Evolutionary conservation across 208 protist genomes (phyloP).

Genomic region (Naegleria lovaniensis): DNA sequence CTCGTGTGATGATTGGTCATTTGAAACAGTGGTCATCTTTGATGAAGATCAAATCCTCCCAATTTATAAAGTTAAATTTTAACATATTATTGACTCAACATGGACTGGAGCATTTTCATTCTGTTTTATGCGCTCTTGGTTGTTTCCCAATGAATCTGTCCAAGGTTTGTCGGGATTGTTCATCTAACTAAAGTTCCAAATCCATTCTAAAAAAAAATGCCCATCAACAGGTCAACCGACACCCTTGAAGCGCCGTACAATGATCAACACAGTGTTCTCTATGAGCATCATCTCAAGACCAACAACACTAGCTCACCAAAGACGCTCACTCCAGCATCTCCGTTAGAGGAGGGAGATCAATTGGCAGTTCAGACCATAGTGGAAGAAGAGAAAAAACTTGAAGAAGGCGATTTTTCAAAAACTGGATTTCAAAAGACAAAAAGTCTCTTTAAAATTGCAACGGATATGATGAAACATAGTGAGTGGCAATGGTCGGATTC

Average conservation of each 20-base stretch:
- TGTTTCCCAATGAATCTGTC: too few relatives aligned
- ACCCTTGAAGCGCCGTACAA: not conserved
- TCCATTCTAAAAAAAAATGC: not conserved
- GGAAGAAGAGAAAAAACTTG: not conserved
- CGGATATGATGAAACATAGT: not conserved
- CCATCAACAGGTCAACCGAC: not conserved
- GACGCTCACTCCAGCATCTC: not conserved
- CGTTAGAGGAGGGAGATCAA: not conserved
- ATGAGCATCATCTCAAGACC: not conserved
- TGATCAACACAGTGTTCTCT: not conserved
- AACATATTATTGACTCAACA: too few relatives aligned
- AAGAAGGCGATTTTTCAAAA: not conserved
- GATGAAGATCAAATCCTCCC: not conserved
- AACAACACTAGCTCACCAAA: not conserved
- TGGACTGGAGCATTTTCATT: too few relatives aligned
- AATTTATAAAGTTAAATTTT: not conserved
- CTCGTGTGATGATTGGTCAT: too few relatives aligned
- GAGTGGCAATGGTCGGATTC: not conserved
- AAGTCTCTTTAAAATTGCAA: not conserved
- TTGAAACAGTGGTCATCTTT: constrained; percentile 1
- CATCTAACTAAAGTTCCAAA: too few relatives aligned
- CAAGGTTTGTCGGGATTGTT: too few relatives aligned
- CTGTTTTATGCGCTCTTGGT: too few relatives aligned
- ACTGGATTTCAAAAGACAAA: not conserved
- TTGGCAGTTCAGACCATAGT: not conserved